Percentiles rank a stretch among this genome's conserved stretches.
These are phyloP conservation scores for Aspergillus ochraceus DNA, from an alignment of 2,329 filamentous ascomycete species.

Conservation along the genomic window DNA sequence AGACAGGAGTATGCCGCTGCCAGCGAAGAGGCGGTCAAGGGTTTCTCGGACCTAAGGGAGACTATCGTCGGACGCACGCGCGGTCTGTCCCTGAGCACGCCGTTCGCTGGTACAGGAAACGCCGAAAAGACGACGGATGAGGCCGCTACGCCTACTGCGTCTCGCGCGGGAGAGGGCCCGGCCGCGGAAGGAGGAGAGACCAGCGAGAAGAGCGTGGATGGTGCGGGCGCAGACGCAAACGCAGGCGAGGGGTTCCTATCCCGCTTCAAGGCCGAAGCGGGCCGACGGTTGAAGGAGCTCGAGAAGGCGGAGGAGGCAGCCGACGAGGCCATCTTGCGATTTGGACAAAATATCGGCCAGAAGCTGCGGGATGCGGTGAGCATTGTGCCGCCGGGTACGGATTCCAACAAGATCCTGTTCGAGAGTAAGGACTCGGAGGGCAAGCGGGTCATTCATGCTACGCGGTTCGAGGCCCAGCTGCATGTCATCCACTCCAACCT, in stretches of 20 bases:
- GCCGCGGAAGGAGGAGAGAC: slow-evolving; percentile 11
- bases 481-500: slow-evolving; percentile 88
- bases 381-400: slow-evolving; percentile 70
- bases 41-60: slow-evolving; percentile 69
- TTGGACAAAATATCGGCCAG: slow-evolving; percentile 84
- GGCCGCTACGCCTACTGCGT: slow-evolving; percentile 27
- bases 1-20: slow-evolving; percentile 79
- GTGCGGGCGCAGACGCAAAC: no score
- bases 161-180: slow-evolving; percentile 19
- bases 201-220: slow-evolving; percentile 22
- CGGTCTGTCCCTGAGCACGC: slow-evolving; percentile 64
- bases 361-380: slow-evolving; percentile 89
- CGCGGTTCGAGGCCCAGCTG: slow-evolving; percentile 89
- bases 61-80: slow-evolving; percentile 72
- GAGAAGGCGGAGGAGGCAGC: slow-evolving; percentile 92
- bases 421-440: slow-evolving; percentile 89
- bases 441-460: slow-evolving; percentile 92
- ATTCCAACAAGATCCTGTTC: slow-evolving; percentile 70
- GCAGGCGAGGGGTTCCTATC: slow-evolving; percentile 66
- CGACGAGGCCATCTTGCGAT: slow-evolving; percentile 89
- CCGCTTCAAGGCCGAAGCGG: slow-evolving; percentile 72
- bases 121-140: slow-evolving; percentile 30
- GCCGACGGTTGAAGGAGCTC: slow-evolving; percentile 82
- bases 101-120: slow-evolving; percentile 19
- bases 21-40: slow-evolving; percentile 77